Conservation (phyloP, 371 early-diverging fungal genomes). For the Mucor ambiguus region DNA sequence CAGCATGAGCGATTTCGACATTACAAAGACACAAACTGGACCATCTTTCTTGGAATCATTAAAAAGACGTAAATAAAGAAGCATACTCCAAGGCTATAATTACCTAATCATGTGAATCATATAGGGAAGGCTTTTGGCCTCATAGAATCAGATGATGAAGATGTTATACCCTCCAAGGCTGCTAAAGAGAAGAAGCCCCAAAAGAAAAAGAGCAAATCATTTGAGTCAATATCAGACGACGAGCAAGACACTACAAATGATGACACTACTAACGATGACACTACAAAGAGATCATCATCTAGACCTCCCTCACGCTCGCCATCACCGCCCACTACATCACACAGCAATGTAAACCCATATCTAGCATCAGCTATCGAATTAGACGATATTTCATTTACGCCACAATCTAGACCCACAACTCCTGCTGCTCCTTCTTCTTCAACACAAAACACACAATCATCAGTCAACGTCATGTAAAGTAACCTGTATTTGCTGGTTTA, state of each 20-base stretch:
- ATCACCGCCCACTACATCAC: not conserved
- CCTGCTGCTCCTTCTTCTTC: not conserved
- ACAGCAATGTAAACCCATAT: not conserved
- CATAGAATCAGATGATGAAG: constrained; percentile 18
- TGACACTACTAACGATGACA: too few species aligned
- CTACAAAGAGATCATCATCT: not conserved
- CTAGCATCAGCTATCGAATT: not conserved
- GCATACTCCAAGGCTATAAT: not conserved
- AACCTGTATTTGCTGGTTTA: not conserved
- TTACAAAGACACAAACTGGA: constrained; percentile 20
- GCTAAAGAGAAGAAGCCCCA: not conserved
- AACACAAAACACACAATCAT: not conserved
- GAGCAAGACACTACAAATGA: not conserved
- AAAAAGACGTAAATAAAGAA: constrained; percentile 27
- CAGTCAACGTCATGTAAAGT: not conserved
- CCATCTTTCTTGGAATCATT: constrained; percentile 22
- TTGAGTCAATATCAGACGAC: not conserved
- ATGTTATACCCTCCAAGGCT: not conserved
- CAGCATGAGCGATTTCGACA: constrained; percentile 40
- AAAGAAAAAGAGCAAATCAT: not conserved
- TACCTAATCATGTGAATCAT: not conserved
- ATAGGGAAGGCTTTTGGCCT: constrained; percentile 32
- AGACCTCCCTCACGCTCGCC: not conserved
- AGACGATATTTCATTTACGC: not conserved
- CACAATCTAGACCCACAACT: not conserved